Base-by-base conservation (phyloP, 345 rosid genomes). In the Jatropha curcas region DNA sequence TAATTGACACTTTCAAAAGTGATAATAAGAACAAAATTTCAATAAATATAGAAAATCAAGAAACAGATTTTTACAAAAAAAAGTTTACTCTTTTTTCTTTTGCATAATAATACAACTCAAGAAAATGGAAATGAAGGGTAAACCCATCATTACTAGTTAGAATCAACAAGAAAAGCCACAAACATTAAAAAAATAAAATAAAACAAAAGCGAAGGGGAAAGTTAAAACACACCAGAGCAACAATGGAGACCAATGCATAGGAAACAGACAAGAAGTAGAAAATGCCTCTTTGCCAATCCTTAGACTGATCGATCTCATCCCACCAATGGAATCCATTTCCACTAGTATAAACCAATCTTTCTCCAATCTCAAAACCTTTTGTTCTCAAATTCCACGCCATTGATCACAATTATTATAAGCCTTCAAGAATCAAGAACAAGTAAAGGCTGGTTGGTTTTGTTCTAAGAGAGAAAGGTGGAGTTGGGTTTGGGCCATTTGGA, bases 221-320 rank as follows among this genome's bases (percentile, higher is more conserved):
- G 27, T 34, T 51, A 45, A 19, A 31, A 48, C 1, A 22, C 82
- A 88, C 93, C 87, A 89, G 67, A 50, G 91, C 88, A 77, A 87
- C 81, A 59, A 84, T 70, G 74, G 88, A 87, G 75, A 89, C 86
- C 52, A 84, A 53, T 19, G 80, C 93, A 74, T 89, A 87, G 7
- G 88, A 60, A 14, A 77, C 81, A 76, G 77, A 79, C 63, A 87
- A 81, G 69, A 74, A 58, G 73, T 77, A 82, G 73, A 81, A 89
- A 63, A 87, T 81, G 78, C 77, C 77, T 66, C 76, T 79, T 52
- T 89, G 91, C 88, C 93, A 85, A 16, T 86, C 71, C 72, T 83
- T 80, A 0, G 90, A 87, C 25, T 80, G 81, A 70, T 86, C 72
- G 14, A 85, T 80, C 43, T 86, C 84, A 39, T 81, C 85, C 93